phyloP scores from a whole-genome alignment of 2,329 filamentous ascomycete species.

The Aquanectria penicillioides region DNA sequence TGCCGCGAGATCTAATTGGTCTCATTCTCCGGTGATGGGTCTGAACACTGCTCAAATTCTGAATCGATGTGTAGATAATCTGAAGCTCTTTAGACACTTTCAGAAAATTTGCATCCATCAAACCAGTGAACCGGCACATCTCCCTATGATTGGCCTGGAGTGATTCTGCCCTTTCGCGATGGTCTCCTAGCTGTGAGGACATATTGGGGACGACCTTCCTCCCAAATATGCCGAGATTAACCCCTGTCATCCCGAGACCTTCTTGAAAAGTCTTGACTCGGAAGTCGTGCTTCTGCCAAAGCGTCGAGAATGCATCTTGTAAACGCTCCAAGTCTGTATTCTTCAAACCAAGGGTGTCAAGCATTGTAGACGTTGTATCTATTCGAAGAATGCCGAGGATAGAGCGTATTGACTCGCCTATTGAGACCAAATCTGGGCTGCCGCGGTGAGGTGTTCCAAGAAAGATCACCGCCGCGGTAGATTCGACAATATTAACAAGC shows the following conservation, averaged over 20 bases:
- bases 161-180: conserved; percentile 23
- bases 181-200: conserved; percentile 23
- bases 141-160: conserved; percentile 26
- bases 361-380: conserved; percentile 8
- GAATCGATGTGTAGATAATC: not conserved
- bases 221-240: conserved; percentile 16
- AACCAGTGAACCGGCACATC: conserved; percentile 13
- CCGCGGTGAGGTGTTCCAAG: conserved; percentile 48
- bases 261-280: conserved; percentile 33
- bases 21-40: no score
- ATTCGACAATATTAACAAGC: conserved; percentile 33
- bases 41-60: not conserved
- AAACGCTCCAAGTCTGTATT: conserved; percentile 23
- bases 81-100: conserved; percentile 24
- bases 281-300: conserved; percentile 24
- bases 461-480: conserved; percentile 44
- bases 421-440: conserved; percentile 32
- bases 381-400: conserved; percentile 33
- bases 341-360: conserved; percentile 17
- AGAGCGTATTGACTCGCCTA: conserved; percentile 13
- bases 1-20: no score
- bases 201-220: conserved; percentile 26
- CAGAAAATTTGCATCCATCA: conserved; percentile 18
- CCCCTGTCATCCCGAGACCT: not conserved
- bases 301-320: conserved; percentile 18